Evolutionary conservation across 2,329 filamentous ascomycete genomes (phyloP).

Genomic region (Ceratocystis huliohia): DNA sequence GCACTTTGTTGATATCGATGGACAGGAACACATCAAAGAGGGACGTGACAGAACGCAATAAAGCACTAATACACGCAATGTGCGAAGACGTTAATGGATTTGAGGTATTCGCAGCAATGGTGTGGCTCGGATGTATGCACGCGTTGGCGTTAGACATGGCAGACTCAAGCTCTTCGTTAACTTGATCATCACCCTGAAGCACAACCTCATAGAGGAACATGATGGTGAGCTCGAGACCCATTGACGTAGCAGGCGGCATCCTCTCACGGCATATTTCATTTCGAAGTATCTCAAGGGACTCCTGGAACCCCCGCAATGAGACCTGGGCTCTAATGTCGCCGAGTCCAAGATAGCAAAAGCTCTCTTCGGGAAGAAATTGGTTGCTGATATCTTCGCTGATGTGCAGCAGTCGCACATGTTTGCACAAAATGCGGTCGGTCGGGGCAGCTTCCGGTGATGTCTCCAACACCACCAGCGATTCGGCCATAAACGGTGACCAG

Average conservation of each 20-base stretch:
- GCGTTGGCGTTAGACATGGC: neutral
- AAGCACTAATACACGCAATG: conserved; percentile 36
- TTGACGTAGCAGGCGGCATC: conserved; percentile 43
- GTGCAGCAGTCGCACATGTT: conserved; percentile 46
- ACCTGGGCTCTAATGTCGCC: conserved; percentile 52
- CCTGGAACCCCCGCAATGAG: conserved; percentile 51
- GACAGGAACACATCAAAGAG: conserved; percentile 52
- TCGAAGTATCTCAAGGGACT: conserved; percentile 48
- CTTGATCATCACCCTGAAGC: conserved; percentile 46
- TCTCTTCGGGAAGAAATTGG: conserved; percentile 56
- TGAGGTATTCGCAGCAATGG: neutral
- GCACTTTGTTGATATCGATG: conserved; percentile 46
- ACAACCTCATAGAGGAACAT: conserved; percentile 67
- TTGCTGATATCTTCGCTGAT: conserved; percentile 56
- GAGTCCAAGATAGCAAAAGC: conserved; percentile 40
- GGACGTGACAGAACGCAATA: conserved; percentile 20
- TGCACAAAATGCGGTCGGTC: conserved; percentile 45
- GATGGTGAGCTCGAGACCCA: conserved; percentile 53
- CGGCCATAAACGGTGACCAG: conserved; percentile 48
- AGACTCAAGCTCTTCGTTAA: conserved; percentile 33
- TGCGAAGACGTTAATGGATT: conserved; percentile 25
- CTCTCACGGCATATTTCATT: conserved; percentile 40
- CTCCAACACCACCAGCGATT: conserved; percentile 45
- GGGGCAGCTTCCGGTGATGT: conserved; percentile 42
- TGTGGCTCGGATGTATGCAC: neutral